Percentiles rank a stretch among this genome's conserved stretches.
These are phyloP conservation scores for Nigrograna mackinnonii DNA, from an alignment of 2,329 filamentous ascomycete genomes.

Conservation along the genomic window DNA sequence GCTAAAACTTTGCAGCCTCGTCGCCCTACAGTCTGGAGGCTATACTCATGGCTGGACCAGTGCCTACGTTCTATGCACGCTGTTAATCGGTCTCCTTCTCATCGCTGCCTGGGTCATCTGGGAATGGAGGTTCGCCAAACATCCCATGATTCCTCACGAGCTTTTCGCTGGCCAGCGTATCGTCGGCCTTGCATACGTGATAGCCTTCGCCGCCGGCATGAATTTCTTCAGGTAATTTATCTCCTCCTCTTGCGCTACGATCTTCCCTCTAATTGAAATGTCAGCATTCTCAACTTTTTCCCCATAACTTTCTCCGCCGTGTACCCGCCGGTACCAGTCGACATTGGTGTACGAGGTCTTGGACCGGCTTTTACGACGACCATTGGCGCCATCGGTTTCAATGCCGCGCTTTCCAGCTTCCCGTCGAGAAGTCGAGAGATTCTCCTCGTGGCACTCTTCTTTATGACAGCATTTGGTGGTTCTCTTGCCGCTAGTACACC, in stretches of 20 bases:
- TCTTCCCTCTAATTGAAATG: slow-evolving; percentile 1
- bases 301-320: slow-evolving; percentile 30
- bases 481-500: slow-evolving; percentile 33
- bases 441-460: slow-evolving; percentile 29
- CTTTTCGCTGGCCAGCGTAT: slow-evolving; percentile 37
- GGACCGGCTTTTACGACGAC: slow-evolving; percentile 26
- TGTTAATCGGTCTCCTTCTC: slow-evolving; percentile 39
- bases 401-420: slow-evolving; percentile 27
- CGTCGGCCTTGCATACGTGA: slow-evolving; percentile 31
- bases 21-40: slow-evolving; percentile 44
- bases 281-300: slow-evolving; percentile 34
- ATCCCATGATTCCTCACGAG: slow-evolving; percentile 44
- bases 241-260: background rate
- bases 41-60: slow-evolving; percentile 44
- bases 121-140: slow-evolving; percentile 41
- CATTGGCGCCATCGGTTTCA: slow-evolving; percentile 32
- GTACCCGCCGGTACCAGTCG: slow-evolving; percentile 31
- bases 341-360: slow-evolving; percentile 36
- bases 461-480: slow-evolving; percentile 37
- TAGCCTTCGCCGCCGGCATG: slow-evolving; percentile 41
- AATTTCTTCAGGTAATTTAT: slow-evolving; percentile 29
- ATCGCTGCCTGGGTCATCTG: slow-evolving; percentile 39
- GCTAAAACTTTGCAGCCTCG: slow-evolving; percentile 27
- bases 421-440: slow-evolving; percentile 26
- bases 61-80: slow-evolving; percentile 39